Conservation (phyloP, 768 basidiomycete species). For the Tylopilus vinaceipallidus region DNA sequence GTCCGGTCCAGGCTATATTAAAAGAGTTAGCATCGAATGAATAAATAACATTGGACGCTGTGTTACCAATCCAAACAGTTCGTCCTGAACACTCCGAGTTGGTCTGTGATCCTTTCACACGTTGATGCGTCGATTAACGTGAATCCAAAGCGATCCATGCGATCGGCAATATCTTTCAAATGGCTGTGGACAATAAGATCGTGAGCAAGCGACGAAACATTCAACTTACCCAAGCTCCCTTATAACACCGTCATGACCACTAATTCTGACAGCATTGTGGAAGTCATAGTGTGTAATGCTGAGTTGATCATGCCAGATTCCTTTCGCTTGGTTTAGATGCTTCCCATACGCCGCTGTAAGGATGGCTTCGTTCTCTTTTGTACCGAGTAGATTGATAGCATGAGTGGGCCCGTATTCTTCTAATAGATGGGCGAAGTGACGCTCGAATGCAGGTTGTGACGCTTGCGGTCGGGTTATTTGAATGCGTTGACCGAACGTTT, state of each 20-base stretch:
- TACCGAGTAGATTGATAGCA: slow-evolving; percentile 87
- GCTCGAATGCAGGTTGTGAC: slow-evolving; percentile 95
- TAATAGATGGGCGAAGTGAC: slow-evolving; percentile 84
- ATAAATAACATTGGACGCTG: background rate
- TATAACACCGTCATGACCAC: slow-evolving; percentile 85
- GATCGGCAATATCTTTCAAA: slow-evolving; percentile 54
- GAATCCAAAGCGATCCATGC: slow-evolving; percentile 82
- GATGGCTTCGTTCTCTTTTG: slow-evolving; percentile 87
- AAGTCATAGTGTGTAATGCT: slow-evolving; percentile 93
- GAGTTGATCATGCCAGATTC: slow-evolving; percentile 63
- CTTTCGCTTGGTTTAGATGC: slow-evolving; percentile 68
- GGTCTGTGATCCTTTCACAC: slow-evolving; percentile 77
- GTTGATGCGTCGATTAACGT: slow-evolving; percentile 69
- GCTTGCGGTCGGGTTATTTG: slow-evolving; percentile 95
- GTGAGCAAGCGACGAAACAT: background rate
- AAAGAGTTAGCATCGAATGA: background rate
- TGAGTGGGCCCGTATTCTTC: slow-evolving; percentile 85
- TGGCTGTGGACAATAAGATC: slow-evolving; percentile 42
- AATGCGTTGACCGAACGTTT: slow-evolving; percentile 91
- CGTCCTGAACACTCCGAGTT: slow-evolving; percentile 89
- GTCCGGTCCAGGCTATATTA: slow-evolving; percentile 83
- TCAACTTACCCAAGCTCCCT: slow-evolving; percentile 61
- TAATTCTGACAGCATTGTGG: slow-evolving; percentile 74
- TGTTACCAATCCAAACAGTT: slow-evolving; percentile 94
- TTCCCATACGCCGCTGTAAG: slow-evolving; percentile 81